phyloP scores from a whole-genome alignment of 768 basidiomycete species.

The Boletales sp. region DNA sequence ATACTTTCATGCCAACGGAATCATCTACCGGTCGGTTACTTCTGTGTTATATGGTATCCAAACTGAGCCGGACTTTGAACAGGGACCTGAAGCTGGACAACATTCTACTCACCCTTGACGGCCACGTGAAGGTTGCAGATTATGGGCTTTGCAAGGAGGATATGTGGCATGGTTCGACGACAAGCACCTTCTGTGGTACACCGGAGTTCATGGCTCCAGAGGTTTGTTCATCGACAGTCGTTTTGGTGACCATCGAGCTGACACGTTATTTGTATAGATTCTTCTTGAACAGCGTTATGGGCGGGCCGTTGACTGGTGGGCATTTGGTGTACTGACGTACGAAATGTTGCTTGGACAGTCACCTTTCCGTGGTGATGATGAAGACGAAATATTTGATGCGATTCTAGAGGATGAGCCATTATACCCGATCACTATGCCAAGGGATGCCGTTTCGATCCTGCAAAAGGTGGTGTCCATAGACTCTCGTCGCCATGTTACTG shows the following conservation, averaged over 20 bases:
- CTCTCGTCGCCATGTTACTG: background rate
- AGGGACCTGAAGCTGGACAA: conserved; percentile 98
- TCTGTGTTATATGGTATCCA: background rate
- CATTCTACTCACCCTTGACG: conserved; percentile 92
- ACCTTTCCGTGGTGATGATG: conserved; percentile 98
- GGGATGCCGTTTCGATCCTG: conserved; percentile 92
- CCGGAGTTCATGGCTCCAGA: conserved; percentile 99
- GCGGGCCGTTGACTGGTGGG: conserved; percentile 99
- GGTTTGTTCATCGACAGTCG: conserved; percentile 43
- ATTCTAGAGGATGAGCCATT: conserved; percentile 97
- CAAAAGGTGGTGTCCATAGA: conserved; percentile 63
- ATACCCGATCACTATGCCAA: conserved; percentile 99
- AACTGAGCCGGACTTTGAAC: conserved; percentile 3
- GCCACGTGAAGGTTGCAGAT: conserved; percentile 98
- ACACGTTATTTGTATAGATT: conserved; percentile 54
- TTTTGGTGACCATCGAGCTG: background rate
- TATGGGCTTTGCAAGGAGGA: conserved; percentile 99
- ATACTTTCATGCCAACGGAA: conserved; percentile 98
- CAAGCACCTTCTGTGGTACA: conserved; percentile 98
- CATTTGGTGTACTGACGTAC: conserved; percentile 96
- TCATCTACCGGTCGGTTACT: conserved; percentile 85
- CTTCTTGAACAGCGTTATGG: conserved; percentile 98
- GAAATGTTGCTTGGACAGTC: conserved; percentile 99
- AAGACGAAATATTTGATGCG: conserved; percentile 99
- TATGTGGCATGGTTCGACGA: conserved; percentile 95